A percentile compares a stretch with the other conserved stretches of the same genome.
Conservation (phyloP, 176 grass and related monocot genomes). For the Dendrocalamus sinicus region DNA sequence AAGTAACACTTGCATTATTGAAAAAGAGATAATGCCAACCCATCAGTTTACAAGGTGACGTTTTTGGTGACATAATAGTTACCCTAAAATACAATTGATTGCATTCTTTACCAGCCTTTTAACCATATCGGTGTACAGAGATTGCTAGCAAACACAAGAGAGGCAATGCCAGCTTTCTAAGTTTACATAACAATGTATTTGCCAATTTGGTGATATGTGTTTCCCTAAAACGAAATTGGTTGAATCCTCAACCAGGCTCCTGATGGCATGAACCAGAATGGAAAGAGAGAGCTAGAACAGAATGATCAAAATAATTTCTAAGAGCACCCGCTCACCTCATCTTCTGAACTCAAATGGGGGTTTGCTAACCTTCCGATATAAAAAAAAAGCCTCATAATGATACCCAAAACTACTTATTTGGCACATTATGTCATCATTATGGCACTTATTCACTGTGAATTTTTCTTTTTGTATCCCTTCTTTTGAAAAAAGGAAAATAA, state of each 20-base stretch:
- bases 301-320: constrained; percentile 9
- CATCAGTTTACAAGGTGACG: background rate
- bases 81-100: background rate
- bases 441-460: background rate
- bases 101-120: constrained; percentile 6
- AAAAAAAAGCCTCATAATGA: background rate
- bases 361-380: background rate
- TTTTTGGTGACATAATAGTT: background rate
- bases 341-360: background rate
- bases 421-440: background rate
- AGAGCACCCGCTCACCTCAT: background rate
- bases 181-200: background rate
- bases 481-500: background rate
- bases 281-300: background rate
- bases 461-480: background rate
- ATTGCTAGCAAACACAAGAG: background rate
- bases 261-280: constrained; percentile 7
- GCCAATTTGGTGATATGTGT: background rate
- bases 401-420: background rate
- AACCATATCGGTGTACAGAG: background rate
- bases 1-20: background rate
- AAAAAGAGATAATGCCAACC: background rate
- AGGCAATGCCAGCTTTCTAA: background rate
- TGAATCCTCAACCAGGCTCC: constrained; percentile 2
- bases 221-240: background rate